Conservation (phyloP, 305 asterid genomes). For the Striga hermonthica region DNA sequence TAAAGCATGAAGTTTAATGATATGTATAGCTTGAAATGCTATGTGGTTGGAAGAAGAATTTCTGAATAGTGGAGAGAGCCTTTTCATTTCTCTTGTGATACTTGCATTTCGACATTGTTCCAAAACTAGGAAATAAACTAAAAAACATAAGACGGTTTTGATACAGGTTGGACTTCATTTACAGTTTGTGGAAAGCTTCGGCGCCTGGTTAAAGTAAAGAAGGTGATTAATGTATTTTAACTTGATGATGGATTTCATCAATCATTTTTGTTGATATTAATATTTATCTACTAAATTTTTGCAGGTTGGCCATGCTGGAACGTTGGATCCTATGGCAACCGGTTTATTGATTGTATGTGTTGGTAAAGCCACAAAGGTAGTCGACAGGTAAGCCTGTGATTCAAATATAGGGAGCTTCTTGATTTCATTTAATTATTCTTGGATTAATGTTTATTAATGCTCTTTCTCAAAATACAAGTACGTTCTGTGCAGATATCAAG, state of each 20-base stretch:
- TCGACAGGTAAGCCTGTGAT: conserved; percentile 59
- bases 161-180: conserved; percentile 96
- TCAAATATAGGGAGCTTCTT: neutral
- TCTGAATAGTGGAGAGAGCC: too few species aligned
- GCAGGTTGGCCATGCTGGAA: conserved; percentile 98
- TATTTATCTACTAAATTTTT: conserved; percentile 28
- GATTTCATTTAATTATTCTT: neutral
- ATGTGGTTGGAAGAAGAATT: neutral
- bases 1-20: neutral
- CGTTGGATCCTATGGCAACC: conserved; percentile 98
- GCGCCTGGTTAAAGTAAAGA: conserved; percentile 82
- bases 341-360: conserved; percentile 89
- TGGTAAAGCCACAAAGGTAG: conserved; percentile 92
- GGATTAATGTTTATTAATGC: neutral
- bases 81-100: neutral
- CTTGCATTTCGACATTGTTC: conserved; percentile 2
- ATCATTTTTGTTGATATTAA: conserved; percentile 12
- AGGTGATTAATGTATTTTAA: conserved; percentile 47
- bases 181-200: conserved; percentile 96
- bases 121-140: conserved; percentile 24
- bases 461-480: conserved; percentile 13
- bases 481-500: conserved; percentile 69
- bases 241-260: neutral
- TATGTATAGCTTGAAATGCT: conserved; percentile 1
- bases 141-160: conserved; percentile 18